Conservation (phyloP, 2,329 filamentous ascomycete species). For the Sclerotiophoma versabilis region DNA sequence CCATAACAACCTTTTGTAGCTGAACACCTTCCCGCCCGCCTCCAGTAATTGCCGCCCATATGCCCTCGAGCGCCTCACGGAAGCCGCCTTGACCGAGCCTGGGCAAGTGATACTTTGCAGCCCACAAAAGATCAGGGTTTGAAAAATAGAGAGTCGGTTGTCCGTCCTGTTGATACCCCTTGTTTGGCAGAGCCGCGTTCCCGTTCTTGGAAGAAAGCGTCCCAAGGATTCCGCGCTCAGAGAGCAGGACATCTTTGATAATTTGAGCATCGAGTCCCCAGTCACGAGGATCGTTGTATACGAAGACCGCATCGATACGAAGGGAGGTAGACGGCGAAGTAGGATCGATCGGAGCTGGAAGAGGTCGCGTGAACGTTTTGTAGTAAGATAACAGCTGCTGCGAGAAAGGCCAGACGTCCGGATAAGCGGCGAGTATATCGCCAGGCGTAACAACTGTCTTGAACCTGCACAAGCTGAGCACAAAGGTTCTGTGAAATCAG, state of each 20-base stretch:
- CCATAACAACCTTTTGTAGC: slow-evolving; percentile 72
- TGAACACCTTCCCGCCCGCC: slow-evolving; percentile 60
- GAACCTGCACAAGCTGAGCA: slow-evolving; percentile 37
- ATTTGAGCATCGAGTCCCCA: slow-evolving; percentile 92
- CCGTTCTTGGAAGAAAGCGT: slow-evolving; percentile 79
- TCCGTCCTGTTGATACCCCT: slow-evolving; percentile 80
- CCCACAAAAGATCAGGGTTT: slow-evolving; percentile 91
- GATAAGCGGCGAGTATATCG: slow-evolving; percentile 78
- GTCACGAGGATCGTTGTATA: slow-evolving; percentile 95
- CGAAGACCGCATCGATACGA: slow-evolving; percentile 88
- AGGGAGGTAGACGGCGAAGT: slow-evolving; percentile 60
- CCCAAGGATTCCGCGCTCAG: slow-evolving; percentile 77
- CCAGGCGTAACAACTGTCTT: slow-evolving; percentile 82
- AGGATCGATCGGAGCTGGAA: slow-evolving; percentile 61
- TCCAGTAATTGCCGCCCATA: slow-evolving; percentile 77
- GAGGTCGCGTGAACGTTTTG: slow-evolving; percentile 61
- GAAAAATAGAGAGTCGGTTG: slow-evolving; percentile 87
- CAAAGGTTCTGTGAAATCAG: neutral
- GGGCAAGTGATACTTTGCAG: slow-evolving; percentile 81
- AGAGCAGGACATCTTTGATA: slow-evolving; percentile 83
- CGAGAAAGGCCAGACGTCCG: slow-evolving; percentile 84
- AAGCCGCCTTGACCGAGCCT: slow-evolving; percentile 93
- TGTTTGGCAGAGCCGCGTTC: slow-evolving; percentile 67
- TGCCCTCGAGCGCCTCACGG: slow-evolving; percentile 77
- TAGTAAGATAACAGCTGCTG: slow-evolving; percentile 70